A percentile compares a stretch with the other conserved stretches of the same genome.
phyloP scores from a whole-genome alignment of 192 early-diverging fungal genomes.

The Entomortierella lignicola region DNA sequence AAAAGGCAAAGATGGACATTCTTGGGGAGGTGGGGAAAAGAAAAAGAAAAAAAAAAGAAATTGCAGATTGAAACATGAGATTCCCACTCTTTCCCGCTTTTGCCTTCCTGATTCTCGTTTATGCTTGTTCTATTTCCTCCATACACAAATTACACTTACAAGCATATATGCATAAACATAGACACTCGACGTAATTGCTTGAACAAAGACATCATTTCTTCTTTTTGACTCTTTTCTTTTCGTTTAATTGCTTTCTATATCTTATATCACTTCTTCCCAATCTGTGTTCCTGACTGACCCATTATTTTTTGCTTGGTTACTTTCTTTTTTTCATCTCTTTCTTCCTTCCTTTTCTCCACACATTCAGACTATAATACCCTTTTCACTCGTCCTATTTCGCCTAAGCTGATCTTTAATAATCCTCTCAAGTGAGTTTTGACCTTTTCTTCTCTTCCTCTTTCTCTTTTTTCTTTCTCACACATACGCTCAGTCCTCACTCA shows the following conservation, averaged over 20 bases:
- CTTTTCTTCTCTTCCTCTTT: too few relatives aligned
- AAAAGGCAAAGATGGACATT: background rate
- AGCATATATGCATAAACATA: background rate
- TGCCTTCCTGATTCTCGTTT: slow-evolving; percentile 20
- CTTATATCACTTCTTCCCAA: slow-evolving; percentile 27
- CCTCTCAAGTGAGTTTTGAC: too few relatives aligned
- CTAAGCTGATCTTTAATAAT: too few relatives aligned
- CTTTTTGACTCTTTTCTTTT: background rate
- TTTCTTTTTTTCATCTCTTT: background rate
- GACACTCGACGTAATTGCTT: background rate
- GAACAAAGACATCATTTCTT: background rate
- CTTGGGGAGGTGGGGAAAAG: too few relatives aligned
- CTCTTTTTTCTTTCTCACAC: too few relatives aligned
- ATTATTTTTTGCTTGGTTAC: background rate
- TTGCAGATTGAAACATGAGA: background rate
- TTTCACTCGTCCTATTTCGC: background rate
- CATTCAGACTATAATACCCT: background rate
- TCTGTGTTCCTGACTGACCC: slow-evolving; percentile 32
- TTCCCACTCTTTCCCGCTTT: slow-evolving; percentile 15
- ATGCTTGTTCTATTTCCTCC: slow-evolving; percentile 16
- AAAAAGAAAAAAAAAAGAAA: background rate
- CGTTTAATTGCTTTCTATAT: background rate
- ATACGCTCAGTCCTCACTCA: too few relatives aligned
- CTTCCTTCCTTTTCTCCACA: background rate
- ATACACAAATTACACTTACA: background rate